Conservation (phyloP, 83 land plant species). For the Thuja plicata region DNA sequence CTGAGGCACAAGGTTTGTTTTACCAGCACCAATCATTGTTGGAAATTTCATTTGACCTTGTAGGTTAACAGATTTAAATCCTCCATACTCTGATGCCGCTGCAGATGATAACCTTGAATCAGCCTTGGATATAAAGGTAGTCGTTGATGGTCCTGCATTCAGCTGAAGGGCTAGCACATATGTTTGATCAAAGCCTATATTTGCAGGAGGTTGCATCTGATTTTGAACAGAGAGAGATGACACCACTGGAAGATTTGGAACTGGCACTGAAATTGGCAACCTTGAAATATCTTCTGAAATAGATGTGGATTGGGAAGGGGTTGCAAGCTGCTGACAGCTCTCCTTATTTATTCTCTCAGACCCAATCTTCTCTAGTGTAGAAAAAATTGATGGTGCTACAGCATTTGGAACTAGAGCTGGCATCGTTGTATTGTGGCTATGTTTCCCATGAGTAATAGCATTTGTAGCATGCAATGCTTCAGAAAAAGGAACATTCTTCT, state of each 20-base stretch:
- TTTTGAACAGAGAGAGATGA: not conserved
- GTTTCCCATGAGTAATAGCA: not conserved
- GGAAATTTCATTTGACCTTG: conserved; percentile 2
- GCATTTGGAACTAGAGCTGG: conserved; percentile 7
- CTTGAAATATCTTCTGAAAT: not conserved
- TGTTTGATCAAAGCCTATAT: not conserved
- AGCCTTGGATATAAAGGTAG: not conserved
- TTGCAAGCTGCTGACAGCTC: not conserved
- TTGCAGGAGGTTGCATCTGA: conserved; percentile 5
- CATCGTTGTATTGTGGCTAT: not conserved
- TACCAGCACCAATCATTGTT: not conserved
- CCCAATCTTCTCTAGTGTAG: conserved; percentile 1
- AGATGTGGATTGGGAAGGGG: not conserved
- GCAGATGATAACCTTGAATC: not conserved
- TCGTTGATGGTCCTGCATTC: not conserved
- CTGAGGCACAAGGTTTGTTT: conserved; percentile 4
- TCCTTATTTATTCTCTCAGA: not conserved
- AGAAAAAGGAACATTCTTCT: not conserved
- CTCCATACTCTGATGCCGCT: not conserved
- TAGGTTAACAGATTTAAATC: not conserved
- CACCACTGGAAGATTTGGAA: not conserved
- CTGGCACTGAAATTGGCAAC: not conserved
- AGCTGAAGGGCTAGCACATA: not conserved
- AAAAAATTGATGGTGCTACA: not conserved
- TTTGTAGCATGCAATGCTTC: not conserved